phyloP scores from a whole-genome alignment of 768 basidiomycete species.

The Russula sp. region DNA sequence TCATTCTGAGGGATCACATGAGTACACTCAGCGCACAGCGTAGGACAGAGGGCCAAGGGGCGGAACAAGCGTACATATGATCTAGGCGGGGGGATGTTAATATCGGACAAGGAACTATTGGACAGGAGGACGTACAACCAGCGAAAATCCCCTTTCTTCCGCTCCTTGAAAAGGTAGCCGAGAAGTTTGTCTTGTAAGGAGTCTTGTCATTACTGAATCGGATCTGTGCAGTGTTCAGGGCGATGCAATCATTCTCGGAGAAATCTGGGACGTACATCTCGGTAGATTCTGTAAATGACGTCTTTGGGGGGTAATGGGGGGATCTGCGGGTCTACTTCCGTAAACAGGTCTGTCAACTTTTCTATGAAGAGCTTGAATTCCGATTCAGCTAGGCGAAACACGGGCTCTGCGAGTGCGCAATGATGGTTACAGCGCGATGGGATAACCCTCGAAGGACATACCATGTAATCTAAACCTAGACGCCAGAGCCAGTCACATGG shows the following conservation, averaged over 20 bases:
- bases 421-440: background rate
- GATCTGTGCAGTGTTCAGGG: slow-evolving; percentile 40
- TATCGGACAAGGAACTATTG: background rate
- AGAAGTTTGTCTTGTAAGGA: slow-evolving; percentile 82
- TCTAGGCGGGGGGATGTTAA: slow-evolving; percentile 35
- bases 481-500: background rate
- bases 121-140: slow-evolving; percentile 49
- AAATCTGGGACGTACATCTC: slow-evolving; percentile 54
- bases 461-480: slow-evolving; percentile 80
- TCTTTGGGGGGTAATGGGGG: slow-evolving; percentile 90
- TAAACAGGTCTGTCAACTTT: slow-evolving; percentile 57
- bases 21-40: background rate
- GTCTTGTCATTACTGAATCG: slow-evolving; percentile 94
- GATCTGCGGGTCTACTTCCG: slow-evolving; percentile 73
- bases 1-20: slow-evolving; percentile 24
- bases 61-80: slow-evolving; percentile 46
- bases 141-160: slow-evolving; percentile 91
- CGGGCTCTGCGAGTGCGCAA: slow-evolving; percentile 46
- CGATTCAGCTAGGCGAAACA: slow-evolving; percentile 75
- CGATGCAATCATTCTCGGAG: background rate
- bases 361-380: slow-evolving; percentile 88
- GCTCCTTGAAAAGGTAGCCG: slow-evolving; percentile 80
- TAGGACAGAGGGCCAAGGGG: background rate
- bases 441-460: slow-evolving; percentile 26
- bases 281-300: slow-evolving; percentile 86